phyloP scores from a whole-genome alignment of 2,329 filamentous ascomycete genomes.

The Karstenula rhodostoma region DNA sequence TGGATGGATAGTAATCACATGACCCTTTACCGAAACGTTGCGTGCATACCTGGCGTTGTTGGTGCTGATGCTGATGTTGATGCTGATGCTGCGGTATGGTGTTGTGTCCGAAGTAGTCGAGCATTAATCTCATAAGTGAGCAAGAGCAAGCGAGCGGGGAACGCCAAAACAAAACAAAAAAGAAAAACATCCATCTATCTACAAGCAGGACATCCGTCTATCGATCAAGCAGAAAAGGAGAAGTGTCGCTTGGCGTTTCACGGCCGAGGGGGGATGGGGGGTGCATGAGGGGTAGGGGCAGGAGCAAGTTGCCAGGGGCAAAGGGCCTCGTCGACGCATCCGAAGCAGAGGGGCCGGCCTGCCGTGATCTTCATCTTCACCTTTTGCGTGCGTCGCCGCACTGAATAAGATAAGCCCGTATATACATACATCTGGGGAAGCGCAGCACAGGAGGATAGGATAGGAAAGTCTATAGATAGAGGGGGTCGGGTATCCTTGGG shows the following conservation, averaged over 20 bases:
- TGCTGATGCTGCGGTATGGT: not conserved
- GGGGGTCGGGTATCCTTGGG: conserved; percentile 3
- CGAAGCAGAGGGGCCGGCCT: not conserved
- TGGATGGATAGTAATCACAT: conserved; percentile 2
- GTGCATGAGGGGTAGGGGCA: not conserved
- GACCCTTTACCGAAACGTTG: not conserved
- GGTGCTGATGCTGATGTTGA: no score
- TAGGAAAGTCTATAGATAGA: conserved; percentile 6
- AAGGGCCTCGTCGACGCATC: not conserved
- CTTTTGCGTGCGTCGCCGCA: not conserved
- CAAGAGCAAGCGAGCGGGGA: conserved; percentile 6
- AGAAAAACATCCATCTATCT: no score
- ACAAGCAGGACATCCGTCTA: no score
- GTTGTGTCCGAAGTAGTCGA: not conserved
- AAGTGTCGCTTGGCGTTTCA: conserved; percentile 3
- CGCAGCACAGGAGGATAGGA: not conserved
- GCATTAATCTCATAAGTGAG: not conserved
- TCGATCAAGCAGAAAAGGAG: no score
- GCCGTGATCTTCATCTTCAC: conserved; percentile 2
- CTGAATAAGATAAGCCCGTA: conserved; percentile 7
- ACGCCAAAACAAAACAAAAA: not conserved
- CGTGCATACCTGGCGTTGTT: not conserved
- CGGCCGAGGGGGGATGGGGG: not conserved
- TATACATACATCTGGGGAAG: not conserved
- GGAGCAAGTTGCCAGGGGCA: not conserved